A percentile compares a stretch with the other conserved stretches of the same genome.
These are phyloP conservation scores for Lentinula aciculospora DNA, from an alignment of 768 basidiomycete species.

Conservation along the genomic window DNA sequence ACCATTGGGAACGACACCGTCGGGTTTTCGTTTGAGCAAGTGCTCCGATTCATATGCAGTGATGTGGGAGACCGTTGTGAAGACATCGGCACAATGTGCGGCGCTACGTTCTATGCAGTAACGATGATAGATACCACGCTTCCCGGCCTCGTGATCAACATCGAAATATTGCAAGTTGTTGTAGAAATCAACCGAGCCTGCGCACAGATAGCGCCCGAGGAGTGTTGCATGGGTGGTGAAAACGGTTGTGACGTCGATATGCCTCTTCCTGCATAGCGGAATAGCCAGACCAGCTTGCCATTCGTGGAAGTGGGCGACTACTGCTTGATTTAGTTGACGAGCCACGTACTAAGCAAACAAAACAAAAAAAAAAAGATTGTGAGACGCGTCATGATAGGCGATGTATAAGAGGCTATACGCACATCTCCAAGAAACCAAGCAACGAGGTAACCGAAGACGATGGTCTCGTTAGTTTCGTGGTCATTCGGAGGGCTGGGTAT, in stretches of 20 bases:
- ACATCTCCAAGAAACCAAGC: slow-evolving; percentile 99
- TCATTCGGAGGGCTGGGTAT: slow-evolving; percentile 97
- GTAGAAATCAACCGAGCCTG: slow-evolving; percentile 98
- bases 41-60: slow-evolving; percentile 98
- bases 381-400: not conserved
- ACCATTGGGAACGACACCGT: slow-evolving; percentile 95
- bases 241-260: slow-evolving; percentile 97
- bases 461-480: slow-evolving; percentile 97
- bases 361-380: not conserved
- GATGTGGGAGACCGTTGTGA: slow-evolving; percentile 97
- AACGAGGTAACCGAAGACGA: slow-evolving; percentile 95
- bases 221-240: slow-evolving; percentile 99
- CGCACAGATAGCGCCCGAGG: slow-evolving; percentile 96
- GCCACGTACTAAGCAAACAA: slow-evolving; percentile 58
- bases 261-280: slow-evolving; percentile 89
- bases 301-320: slow-evolving; percentile 98
- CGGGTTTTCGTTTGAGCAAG: slow-evolving; percentile 93
- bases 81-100: slow-evolving; percentile 94
- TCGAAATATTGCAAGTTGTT: slow-evolving; percentile 99
- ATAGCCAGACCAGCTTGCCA: slow-evolving; percentile 99
- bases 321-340: slow-evolving; percentile 76
- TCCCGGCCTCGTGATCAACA: slow-evolving; percentile 98
- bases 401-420: slow-evolving; percentile 20
- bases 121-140: slow-evolving; percentile 95
- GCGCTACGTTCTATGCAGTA: slow-evolving; percentile 98